Evolutionary conservation across 1,284 basidiomycete species (phyloP).

Genomic region (Exsudoporus floridanus): DNA sequence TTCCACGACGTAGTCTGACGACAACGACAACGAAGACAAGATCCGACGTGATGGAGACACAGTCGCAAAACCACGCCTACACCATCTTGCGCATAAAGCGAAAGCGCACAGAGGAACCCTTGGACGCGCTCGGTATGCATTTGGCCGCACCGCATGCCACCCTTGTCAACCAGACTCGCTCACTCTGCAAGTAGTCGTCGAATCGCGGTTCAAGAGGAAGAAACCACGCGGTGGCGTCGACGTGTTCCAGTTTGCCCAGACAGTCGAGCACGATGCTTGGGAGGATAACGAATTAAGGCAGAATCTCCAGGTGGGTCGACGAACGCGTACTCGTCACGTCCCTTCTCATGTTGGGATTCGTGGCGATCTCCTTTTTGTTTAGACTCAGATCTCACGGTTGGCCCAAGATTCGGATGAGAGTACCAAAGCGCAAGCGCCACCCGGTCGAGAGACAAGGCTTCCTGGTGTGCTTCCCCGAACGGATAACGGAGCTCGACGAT

Average conservation of each 20-base stretch:
- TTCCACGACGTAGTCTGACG: background rate
- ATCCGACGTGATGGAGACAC: conserved; percentile 19
- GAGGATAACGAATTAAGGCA: conserved; percentile 54
- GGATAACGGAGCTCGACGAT: conserved; percentile 28
- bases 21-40: background rate
- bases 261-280: conserved; percentile 69
- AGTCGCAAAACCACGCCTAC: conserved; percentile 41
- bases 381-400: conserved; percentile 55
- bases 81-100: conserved; percentile 77
- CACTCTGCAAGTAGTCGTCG: conserved; percentile 51
- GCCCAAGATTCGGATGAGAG: conserved; percentile 35
- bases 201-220: conserved; percentile 58
- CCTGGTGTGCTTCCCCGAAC: conserved; percentile 12
- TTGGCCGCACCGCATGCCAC: conserved; percentile 10
- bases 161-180: conserved; percentile 13
- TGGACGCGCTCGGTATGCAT: conserved; percentile 67
- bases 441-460: conserved; percentile 21
- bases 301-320: conserved; percentile 57
- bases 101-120: conserved; percentile 74
- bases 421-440: conserved; percentile 11
- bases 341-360: background rate
- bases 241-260: conserved; percentile 76
- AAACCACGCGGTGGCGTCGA: conserved; percentile 58
- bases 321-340: background rate
- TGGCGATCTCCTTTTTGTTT: background rate